Conservation (phyloP, 768 basidiomycete species). For the Naematelia aurantialba region DNA sequence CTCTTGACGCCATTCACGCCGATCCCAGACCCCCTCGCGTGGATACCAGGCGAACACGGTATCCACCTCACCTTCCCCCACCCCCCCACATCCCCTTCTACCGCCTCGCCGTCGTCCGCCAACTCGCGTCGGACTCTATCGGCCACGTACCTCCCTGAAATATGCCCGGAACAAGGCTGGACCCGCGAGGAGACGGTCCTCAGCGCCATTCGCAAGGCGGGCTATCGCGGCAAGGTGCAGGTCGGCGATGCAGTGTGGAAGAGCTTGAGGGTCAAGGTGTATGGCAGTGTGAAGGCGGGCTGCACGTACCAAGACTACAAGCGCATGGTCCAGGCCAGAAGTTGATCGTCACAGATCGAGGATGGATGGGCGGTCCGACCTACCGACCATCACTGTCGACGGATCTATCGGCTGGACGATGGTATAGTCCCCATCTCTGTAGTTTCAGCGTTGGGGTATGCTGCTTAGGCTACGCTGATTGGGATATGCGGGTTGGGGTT, state of each 20-base stretch:
- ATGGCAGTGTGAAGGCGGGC: slow-evolving; percentile 43
- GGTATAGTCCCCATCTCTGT: too few relatives aligned
- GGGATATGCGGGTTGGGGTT: too few relatives aligned
- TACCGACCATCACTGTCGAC: too few relatives aligned
- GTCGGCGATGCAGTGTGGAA: slow-evolving; percentile 41
- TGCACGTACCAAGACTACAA: slow-evolving; percentile 32
- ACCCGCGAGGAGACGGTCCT: slow-evolving; percentile 81
- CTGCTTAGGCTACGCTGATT: too few relatives aligned
- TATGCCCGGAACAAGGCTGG: slow-evolving; percentile 92
- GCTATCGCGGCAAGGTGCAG: slow-evolving; percentile 53
- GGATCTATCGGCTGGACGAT: too few relatives aligned
- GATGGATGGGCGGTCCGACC: too few relatives aligned
- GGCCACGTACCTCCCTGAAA: slow-evolving; percentile 90
- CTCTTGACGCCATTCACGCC: slow-evolving; percentile 90
- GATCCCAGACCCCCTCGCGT: slow-evolving; percentile 78
- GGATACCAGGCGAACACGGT: slow-evolving; percentile 88
- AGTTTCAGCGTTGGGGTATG: too few relatives aligned
- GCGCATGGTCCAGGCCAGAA: not conserved
- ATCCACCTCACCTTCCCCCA: slow-evolving; percentile 76
- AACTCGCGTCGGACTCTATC: slow-evolving; percentile 60
- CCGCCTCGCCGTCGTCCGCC: slow-evolving; percentile 47
- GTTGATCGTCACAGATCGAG: too few relatives aligned
- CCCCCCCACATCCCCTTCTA: slow-evolving; percentile 21
- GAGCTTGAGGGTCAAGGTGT: slow-evolving; percentile 37
- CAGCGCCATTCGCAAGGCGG: slow-evolving; percentile 88